Conservation (phyloP, 2,329 filamentous ascomycete genomes). For the Pleomassaria siparia region DNA sequence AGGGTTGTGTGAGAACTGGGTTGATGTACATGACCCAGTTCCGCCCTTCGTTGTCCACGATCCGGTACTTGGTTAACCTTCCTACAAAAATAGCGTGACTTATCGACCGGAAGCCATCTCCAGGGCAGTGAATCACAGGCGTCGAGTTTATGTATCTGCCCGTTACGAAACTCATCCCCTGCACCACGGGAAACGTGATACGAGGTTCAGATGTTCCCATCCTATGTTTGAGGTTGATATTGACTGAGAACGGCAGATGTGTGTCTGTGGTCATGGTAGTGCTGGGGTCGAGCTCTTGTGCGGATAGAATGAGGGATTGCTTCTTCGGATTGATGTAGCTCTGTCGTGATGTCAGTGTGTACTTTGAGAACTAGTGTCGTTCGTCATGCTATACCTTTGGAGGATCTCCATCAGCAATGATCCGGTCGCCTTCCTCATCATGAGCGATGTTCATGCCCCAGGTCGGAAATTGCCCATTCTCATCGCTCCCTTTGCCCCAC, state of each 20-base stretch:
- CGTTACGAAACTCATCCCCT: constrained; percentile 88
- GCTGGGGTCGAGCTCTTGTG: constrained; percentile 65
- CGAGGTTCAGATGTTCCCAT: constrained; percentile 56
- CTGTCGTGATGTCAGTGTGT: constrained; percentile 21
- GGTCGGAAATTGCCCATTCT: constrained; percentile 53
- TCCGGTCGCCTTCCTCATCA: constrained; percentile 66
- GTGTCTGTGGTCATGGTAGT: constrained; percentile 60
- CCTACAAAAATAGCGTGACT: constrained; percentile 57
- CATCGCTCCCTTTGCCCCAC: constrained; percentile 50
- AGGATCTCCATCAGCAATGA: constrained; percentile 58
- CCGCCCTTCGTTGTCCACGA: constrained; percentile 66
- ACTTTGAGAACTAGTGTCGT: background rate
- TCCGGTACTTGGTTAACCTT: constrained; percentile 73
- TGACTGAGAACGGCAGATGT: constrained; percentile 59
- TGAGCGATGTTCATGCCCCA: constrained; percentile 83
- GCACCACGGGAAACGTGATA: constrained; percentile 79
- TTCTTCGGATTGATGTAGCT: constrained; percentile 84
- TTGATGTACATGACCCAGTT: constrained; percentile 78
- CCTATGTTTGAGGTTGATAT: constrained; percentile 65
- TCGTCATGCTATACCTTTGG: constrained; percentile 16
- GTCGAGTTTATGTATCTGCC: constrained; percentile 70
- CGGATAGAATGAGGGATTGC: constrained; percentile 78
- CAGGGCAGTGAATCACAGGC: constrained; percentile 69
- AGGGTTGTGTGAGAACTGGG: constrained; percentile 55
- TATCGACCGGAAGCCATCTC: constrained; percentile 72